Evolutionary conservation across 2,329 filamentous ascomycete species (phyloP).

Genomic region (Coniochaeta pulveracea): DNA sequence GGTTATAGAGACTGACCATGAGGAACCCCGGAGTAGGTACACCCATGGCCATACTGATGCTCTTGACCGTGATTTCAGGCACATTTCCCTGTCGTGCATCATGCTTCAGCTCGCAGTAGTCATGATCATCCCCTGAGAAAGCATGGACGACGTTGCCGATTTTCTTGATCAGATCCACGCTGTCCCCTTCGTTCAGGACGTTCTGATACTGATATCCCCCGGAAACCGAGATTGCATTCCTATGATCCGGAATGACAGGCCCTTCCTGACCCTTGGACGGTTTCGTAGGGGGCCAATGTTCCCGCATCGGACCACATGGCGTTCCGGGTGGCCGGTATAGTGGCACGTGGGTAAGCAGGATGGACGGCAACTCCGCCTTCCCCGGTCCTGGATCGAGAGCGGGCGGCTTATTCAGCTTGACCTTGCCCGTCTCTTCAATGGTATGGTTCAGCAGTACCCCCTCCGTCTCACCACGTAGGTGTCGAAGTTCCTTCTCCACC

Average conservation of each 20-base stretch:
- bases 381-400: conserved; percentile 29
- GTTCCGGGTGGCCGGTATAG: conserved; percentile 73
- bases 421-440: conserved; percentile 45
- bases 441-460: conserved; percentile 45
- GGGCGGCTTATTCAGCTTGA: conserved; percentile 26
- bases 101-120: conserved; percentile 89
- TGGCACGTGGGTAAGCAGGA: conserved; percentile 85
- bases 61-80: conserved; percentile 89
- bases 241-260: conserved; percentile 49
- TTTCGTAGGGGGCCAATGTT: conserved; percentile 66
- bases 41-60: conserved; percentile 92
- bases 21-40: conserved; percentile 79
- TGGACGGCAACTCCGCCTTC: conserved; percentile 62
- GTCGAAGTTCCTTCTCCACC: conserved; percentile 56
- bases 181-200: conserved; percentile 68
- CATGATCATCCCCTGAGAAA: conserved; percentile 95
- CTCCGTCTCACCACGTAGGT: conserved; percentile 48
- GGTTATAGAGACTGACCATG: conserved; percentile 86
- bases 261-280: conserved; percentile 45
- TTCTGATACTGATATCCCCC: conserved; percentile 95
- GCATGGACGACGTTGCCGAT: conserved; percentile 75
- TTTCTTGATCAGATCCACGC: conserved; percentile 61
- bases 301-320: conserved; percentile 76
- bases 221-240: conserved; percentile 67
- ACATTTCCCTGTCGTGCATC: conserved; percentile 53